Conservation (phyloP, 2,329 filamentous ascomycete species). For the Albophoma yamanashiensis region DNA sequence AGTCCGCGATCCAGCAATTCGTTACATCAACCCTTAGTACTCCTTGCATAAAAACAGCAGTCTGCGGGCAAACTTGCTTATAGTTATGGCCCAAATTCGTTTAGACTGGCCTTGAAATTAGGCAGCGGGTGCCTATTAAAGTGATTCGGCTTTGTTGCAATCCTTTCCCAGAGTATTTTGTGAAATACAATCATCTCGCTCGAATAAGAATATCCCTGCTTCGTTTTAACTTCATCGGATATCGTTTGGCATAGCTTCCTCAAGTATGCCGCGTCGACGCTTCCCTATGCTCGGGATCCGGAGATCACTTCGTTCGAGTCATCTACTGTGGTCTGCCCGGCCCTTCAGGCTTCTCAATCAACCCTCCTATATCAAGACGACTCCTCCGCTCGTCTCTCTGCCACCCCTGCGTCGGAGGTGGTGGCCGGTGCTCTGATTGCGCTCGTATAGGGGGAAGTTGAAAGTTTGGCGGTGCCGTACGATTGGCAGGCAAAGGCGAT, state of each 20-base stretch:
- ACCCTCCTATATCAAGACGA: constrained; percentile 50
- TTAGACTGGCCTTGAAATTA: background rate
- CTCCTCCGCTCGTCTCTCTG: constrained; percentile 38
- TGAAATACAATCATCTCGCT: background rate
- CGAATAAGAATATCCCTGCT: background rate
- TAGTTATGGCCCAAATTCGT: no score
- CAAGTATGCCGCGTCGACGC: background rate
- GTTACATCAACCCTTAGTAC: background rate
- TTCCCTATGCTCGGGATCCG: background rate
- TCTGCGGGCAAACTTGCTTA: no score
- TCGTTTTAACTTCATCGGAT: background rate
- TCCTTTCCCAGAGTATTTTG: background rate
- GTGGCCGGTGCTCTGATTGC: constrained; percentile 17
- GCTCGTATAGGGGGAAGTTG: constrained; percentile 39
- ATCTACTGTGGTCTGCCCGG: constrained; percentile 15
- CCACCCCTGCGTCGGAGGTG: constrained; percentile 16
- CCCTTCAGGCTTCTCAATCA: constrained; percentile 46
- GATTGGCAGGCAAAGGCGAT: constrained; percentile 21
- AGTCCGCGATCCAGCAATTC: background rate
- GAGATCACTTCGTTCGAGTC: no score
- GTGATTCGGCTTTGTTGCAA: background rate
- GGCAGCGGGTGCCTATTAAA: background rate
- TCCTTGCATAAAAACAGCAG: background rate
- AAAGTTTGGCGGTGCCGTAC: constrained; percentile 22
- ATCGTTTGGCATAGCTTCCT: background rate